phyloP scores from a whole-genome alignment of 2,329 filamentous ascomycete species.

The Aotearoamyces nothofagi region DNA sequence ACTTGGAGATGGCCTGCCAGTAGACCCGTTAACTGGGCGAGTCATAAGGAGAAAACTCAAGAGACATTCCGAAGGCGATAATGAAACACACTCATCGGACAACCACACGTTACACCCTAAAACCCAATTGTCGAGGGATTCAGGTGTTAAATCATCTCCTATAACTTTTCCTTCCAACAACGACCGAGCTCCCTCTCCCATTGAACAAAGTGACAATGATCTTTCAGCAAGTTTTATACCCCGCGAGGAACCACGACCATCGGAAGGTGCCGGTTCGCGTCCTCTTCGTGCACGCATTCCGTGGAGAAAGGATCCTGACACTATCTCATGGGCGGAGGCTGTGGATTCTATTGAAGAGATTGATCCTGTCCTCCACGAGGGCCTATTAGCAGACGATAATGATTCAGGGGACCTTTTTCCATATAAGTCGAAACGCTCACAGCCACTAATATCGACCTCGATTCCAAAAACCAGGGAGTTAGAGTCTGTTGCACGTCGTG shows the following conservation, averaged over 20 bases:
- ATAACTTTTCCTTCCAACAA: neutral
- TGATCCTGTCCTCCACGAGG: slow-evolving; percentile 15
- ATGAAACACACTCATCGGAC: neutral
- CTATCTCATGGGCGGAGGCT: slow-evolving; percentile 16
- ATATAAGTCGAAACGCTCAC: slow-evolving; percentile 1
- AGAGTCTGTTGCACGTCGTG: no score
- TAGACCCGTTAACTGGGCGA: neutral
- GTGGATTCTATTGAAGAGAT: slow-evolving; percentile 12
- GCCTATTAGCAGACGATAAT: slow-evolving; percentile 11
- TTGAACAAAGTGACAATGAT: neutral
- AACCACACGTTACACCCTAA: neutral
- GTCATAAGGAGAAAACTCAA: no score
- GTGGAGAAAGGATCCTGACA: slow-evolving; percentile 11
- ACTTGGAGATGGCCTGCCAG: neutral
- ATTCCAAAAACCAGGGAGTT: no score
- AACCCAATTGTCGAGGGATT: neutral
- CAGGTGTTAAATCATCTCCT: neutral
- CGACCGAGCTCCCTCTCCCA: neutral
- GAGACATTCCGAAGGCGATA: no score
- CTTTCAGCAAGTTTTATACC: neutral
- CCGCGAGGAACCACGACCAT: neutral
- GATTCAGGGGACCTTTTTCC: neutral
- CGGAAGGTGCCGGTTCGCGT: slow-evolving; percentile 9
- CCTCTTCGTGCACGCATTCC: slow-evolving; percentile 11
- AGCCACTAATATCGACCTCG: slow-evolving; percentile 4